phyloP scores from a whole-genome alignment of 805 yeast genomes.

The Lipomyces lipofer region DNA sequence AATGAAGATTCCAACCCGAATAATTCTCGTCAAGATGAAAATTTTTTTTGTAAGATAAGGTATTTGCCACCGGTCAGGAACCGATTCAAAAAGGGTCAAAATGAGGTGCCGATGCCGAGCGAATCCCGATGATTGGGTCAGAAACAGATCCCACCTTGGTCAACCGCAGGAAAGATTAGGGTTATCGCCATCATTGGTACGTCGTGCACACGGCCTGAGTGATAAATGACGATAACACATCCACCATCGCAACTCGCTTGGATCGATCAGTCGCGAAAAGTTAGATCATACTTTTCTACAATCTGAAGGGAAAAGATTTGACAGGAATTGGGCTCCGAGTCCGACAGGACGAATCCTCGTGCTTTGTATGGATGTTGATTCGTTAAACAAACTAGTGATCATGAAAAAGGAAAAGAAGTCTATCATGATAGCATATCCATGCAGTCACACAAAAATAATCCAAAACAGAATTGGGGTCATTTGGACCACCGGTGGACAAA shows the following conservation, averaged over 20 bases:
- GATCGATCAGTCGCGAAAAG: neutral
- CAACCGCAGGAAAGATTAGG: constrained; percentile 3
- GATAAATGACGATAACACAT: neutral
- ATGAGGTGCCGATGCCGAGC: constrained; percentile 2
- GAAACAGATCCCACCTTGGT: neutral
- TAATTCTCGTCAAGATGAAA: neutral
- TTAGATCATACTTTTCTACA: neutral
- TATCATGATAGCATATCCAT: constrained; percentile 4
- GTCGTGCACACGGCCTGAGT: constrained; percentile 1
- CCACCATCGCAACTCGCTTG: constrained; percentile 3
- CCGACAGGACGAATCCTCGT: constrained; percentile 3
- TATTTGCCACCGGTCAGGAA: constrained; percentile 2
- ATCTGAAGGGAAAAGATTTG: neutral
- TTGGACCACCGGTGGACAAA: constrained; percentile 3
- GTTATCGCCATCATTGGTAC: constrained; percentile 1
- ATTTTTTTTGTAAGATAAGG: neutral
- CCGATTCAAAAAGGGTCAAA: constrained; percentile 2
- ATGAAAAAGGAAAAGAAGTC: neutral
- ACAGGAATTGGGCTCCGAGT: constrained; percentile 1
- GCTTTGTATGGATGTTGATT: constrained; percentile 1
- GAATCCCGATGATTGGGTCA: neutral
- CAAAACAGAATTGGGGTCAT: neutral
- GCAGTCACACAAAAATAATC: constrained; percentile 1
- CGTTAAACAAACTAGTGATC: neutral
- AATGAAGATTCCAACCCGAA: neutral